Base-by-base conservation (phyloP, 116 monocot genomes). In the Posidonia oceanica region DNA sequence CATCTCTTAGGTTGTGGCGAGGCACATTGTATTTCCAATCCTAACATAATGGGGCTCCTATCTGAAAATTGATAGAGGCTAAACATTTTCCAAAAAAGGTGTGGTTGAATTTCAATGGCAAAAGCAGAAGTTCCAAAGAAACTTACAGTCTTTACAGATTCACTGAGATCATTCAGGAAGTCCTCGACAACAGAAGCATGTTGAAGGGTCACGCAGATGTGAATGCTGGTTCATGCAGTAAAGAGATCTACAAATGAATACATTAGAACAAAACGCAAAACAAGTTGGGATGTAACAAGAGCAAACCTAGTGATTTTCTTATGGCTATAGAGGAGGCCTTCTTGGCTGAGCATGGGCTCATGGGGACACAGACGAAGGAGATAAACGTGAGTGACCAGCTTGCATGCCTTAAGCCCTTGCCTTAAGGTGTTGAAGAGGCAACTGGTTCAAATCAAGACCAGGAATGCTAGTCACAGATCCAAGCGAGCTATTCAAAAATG, bases 261-360 rank as follows among this genome's bases (percentile, higher is more conserved):
- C 4, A n/a, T 62, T 36, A 13, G 39, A 55, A 74, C 10, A 57
- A n/a, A n/a, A n/a, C n/a, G 16, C 41, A 18, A n/a, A 64, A 68
- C 42, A 4, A 29, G 54, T 3, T 36, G 14, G 36, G 22, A 18
- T 13, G n/a, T 14, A 67, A 59, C 36, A 70, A 82, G 78, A 80
- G 76, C 77, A 98, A 82, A 53, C 81, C 85, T 2, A 78, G 79
- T 63, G 87, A 83, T 54, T 93, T 98, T 36, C 74, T 77, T 54
- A 81, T 80, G 79, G 97, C 97, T 2, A 89, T 98, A 44, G 97
- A 98, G 66, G 97, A 98, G 76, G n/a, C n/a, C n/a, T n/a, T n/a
- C n/a, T n/a, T n/a, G n/a, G n/a, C n/a, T n/a, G n/a, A n/a, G n/a
- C n/a, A n/a, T n/a, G n/a, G n/a, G n/a, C n/a, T n/a, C n/a, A n/a